Evolutionary conservation across 257 asterid species (phyloP).

Genomic region (Fraxinus anomala): DNA sequence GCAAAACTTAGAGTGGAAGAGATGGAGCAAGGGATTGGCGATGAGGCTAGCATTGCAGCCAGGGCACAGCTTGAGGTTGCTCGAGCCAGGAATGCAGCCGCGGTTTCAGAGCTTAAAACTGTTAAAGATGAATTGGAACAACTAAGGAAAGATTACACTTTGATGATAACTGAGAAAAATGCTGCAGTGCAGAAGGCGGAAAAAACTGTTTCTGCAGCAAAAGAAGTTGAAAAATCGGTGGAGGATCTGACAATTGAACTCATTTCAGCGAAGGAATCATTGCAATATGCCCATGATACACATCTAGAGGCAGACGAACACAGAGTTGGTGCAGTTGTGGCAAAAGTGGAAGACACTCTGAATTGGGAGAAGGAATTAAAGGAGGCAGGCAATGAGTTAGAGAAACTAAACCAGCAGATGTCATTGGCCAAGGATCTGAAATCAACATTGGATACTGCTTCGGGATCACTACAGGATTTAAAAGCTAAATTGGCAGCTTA

Average conservation of each 20-base stretch:
- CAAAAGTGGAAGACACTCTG: constrained; percentile 71
- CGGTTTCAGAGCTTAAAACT: constrained; percentile 63
- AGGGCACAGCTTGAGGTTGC: constrained; percentile 98
- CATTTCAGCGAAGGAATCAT: constrained; percentile 67
- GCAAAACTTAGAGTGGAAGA: constrained; percentile 86
- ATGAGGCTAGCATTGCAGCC: constrained; percentile 82
- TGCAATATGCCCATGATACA: constrained; percentile 87
- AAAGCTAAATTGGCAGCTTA: constrained; percentile 81
- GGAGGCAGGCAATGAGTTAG: constrained; percentile 70
- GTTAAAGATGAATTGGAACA: constrained; percentile 61
- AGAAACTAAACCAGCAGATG: constrained; percentile 53
- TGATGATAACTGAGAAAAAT: constrained; percentile 63
- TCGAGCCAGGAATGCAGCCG: constrained; percentile 73
- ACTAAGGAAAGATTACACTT: constrained; percentile 55
- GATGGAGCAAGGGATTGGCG: constrained; percentile 87
- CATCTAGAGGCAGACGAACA: constrained; percentile 94
- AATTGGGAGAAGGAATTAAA: constrained; percentile 78
- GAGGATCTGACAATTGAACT: constrained; percentile 89
- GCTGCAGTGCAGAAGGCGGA: constrained; percentile 61
- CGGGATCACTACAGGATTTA: constrained; percentile 54
- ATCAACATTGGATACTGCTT: constrained; percentile 62
- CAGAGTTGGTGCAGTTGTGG: constrained; percentile 76
- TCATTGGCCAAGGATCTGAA: constrained; percentile 57
- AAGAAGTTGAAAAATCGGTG: constrained; percentile 76
- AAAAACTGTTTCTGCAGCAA: constrained; percentile 57